These are phyloP conservation scores for Colletotrichum shisoi DNA, from an alignment of 2,329 filamentous ascomycete species.

Conservation along the genomic window DNA sequence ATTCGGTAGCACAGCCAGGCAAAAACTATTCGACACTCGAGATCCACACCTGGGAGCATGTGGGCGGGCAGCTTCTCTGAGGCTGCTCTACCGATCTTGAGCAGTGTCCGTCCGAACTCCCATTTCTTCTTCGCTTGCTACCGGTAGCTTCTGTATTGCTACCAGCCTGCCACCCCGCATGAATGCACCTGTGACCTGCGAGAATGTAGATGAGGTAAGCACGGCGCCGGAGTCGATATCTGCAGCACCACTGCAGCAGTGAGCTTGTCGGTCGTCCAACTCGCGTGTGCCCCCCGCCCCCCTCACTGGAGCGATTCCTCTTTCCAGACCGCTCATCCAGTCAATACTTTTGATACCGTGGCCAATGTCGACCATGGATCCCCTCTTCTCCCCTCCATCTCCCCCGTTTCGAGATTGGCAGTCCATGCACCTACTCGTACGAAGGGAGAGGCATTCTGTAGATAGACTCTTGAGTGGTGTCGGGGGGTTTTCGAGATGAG, in stretches of 20 bases:
- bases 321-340: slow-evolving; percentile 34
- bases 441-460: slow-evolving; percentile 12
- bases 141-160: neutral
- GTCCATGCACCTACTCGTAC: slow-evolving; percentile 5
- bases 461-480: neutral
- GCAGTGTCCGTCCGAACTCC: neutral
- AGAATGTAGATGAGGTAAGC: neutral
- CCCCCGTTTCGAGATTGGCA: slow-evolving; percentile 25
- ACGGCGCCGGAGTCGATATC: neutral
- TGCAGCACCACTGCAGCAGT: neutral
- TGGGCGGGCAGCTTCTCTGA: neutral
- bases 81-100: neutral
- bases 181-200: neutral
- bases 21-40: neutral
- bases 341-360: neutral
- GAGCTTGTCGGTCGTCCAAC: neutral
- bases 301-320: neutral
- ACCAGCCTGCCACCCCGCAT: neutral
- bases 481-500: neutral
- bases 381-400: neutral
- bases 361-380: slow-evolving; percentile 18
- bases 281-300: neutral
- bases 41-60: neutral
- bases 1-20: neutral
- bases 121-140: slow-evolving; percentile 1